Percentiles rank a stretch among this genome's conserved stretches.
phyloP scores from a whole-genome alignment of 1,284 basidiomycete species.

The Ceratobasidium sp. region DNA sequence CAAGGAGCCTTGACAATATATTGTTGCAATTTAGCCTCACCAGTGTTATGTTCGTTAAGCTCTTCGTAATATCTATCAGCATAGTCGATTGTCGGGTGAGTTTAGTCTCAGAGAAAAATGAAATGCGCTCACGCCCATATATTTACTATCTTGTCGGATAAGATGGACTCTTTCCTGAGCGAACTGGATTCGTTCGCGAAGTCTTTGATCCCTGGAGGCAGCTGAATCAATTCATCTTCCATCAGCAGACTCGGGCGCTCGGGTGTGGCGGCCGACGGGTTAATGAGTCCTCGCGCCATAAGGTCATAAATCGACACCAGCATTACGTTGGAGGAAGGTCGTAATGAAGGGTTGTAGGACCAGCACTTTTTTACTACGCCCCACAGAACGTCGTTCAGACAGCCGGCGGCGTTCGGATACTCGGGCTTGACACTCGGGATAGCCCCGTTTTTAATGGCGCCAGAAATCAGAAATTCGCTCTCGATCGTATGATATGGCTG shows the following conservation, averaged over 20 bases:
- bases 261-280: constrained; percentile 10
- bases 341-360: neutral
- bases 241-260: constrained; percentile 2
- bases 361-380: constrained; percentile 23
- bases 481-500: constrained; percentile 32
- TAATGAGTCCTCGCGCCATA: constrained; percentile 6
- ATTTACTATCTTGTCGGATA: neutral
- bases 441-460: constrained; percentile 11
- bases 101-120: too few species aligned
- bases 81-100: neutral
- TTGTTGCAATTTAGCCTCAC: neutral
- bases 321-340: constrained; percentile 15
- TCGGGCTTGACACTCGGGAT: constrained; percentile 23
- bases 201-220: constrained; percentile 14
- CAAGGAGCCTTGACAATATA: constrained; percentile 9
- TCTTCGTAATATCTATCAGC: neutral
- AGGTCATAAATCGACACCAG: constrained; percentile 17
- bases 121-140: constrained; percentile 17
- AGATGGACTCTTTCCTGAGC: neutral
- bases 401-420: constrained; percentile 37
- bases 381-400: constrained; percentile 37
- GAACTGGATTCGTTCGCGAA: neutral
- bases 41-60: neutral
- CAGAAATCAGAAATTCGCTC: constrained; percentile 5
- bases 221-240: neutral